Percentiles rank a stretch among this genome's conserved stretches.
Evolutionary conservation across 2,329 filamentous ascomycete genomes (phyloP).

Genomic region (Colletotrichum tofieldiae): DNA sequence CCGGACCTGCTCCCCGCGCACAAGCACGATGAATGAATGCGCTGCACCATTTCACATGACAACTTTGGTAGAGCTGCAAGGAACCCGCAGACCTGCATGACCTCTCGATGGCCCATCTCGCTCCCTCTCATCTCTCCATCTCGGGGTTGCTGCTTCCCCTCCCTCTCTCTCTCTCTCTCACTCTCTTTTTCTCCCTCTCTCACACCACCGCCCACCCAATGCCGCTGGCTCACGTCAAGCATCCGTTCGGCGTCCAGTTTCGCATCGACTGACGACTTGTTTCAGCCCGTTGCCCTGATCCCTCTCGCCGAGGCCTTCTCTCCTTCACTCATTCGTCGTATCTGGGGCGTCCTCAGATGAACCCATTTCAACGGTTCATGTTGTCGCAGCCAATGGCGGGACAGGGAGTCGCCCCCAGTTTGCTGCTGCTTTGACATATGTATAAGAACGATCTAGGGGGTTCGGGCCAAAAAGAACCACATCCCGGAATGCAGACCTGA

Average conservation of each 20-base stretch:
- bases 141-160: too few relatives aligned
- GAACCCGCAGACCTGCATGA: slow-evolving; percentile 2
- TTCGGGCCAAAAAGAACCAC: background rate
- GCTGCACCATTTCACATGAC: slow-evolving; percentile 7
- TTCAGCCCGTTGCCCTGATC: slow-evolving; percentile 36
- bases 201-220: background rate
- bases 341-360: slow-evolving; percentile 26
- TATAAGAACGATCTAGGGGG: background rate
- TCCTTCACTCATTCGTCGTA: slow-evolving; percentile 25
- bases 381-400: slow-evolving; percentile 21
- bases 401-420: background rate
- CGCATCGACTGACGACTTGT: slow-evolving; percentile 29
- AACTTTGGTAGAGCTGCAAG: slow-evolving; percentile 7
- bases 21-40: background rate
- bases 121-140: background rate
- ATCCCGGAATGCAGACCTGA: background rate
- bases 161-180: too few relatives aligned
- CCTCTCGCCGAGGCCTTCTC: slow-evolving; percentile 9
- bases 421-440: slow-evolving; percentile 6
- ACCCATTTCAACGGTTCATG: slow-evolving; percentile 21
- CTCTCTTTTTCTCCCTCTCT: too few relatives aligned
- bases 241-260: slow-evolving; percentile 19
- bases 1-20: slow-evolving; percentile 3
- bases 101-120: slow-evolving; percentile 12
- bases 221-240: slow-evolving; percentile 22